Conservation (phyloP, 441 rosid genomes). For the Brassica hybrid region DNA sequence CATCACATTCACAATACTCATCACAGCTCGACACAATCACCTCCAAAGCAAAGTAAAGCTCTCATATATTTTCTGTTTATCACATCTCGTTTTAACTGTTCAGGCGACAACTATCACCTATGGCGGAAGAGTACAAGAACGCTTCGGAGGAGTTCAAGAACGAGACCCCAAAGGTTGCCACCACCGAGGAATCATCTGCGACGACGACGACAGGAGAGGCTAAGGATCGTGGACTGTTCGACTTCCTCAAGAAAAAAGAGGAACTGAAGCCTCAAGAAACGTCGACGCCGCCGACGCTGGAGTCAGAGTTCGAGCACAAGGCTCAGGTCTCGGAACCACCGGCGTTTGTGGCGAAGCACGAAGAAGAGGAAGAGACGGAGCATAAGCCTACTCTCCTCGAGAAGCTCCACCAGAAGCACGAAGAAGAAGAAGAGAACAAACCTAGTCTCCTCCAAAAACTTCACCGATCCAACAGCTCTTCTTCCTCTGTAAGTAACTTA, state of each 20-base stretch:
- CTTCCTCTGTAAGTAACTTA: conserved; percentile 79
- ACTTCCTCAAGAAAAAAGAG: conserved; percentile 67
- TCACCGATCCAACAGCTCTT: conserved; percentile 71
- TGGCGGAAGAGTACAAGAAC: conserved; percentile 43
- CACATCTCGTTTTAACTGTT: not conserved
- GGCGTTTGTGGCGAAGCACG: conserved; percentile 10
- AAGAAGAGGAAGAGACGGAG: conserved; percentile 35
- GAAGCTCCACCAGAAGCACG: conserved; percentile 34
- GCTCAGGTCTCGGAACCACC: conserved; percentile 46
- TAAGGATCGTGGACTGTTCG: conserved; percentile 70
- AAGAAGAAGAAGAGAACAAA: conserved; percentile 49
- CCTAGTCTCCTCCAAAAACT: conserved; percentile 61
- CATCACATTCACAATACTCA: conserved; percentile 24
- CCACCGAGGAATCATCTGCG: conserved; percentile 32
- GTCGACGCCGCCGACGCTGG: conserved; percentile 31
- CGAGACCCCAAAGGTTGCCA: conserved; percentile 30
- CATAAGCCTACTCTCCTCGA: conserved; percentile 32
- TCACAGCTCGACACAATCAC: conserved; percentile 10
- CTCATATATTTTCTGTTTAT: not conserved
- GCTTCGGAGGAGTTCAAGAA: conserved; percentile 33
- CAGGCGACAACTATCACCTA: not conserved
- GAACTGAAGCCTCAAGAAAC: conserved; percentile 60
- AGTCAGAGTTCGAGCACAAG: conserved; percentile 62
- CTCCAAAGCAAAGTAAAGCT: conserved; percentile 5
- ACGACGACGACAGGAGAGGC: conserved; percentile 45